Conservation (phyloP, 2,329 filamentous ascomycete species). For the Lasiodiplodia theobromae region DNA sequence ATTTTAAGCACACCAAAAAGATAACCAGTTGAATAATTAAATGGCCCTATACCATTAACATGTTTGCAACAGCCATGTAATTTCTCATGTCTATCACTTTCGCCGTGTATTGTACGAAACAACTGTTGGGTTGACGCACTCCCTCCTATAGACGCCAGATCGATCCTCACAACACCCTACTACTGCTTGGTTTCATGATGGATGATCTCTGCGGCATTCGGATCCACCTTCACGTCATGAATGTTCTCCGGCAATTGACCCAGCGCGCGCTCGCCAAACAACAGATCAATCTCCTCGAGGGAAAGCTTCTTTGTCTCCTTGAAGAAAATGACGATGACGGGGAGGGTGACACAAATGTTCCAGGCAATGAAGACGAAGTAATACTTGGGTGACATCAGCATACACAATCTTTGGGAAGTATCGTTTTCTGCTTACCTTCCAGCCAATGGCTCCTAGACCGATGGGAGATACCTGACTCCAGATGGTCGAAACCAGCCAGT, state of each 20-base stretch:
- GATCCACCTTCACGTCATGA: constrained; percentile 34
- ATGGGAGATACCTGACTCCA: constrained; percentile 66
- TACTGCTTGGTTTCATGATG: constrained; percentile 4
- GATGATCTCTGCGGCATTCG: constrained; percentile 1
- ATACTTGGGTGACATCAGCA: constrained; percentile 42
- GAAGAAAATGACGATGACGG: constrained; percentile 60
- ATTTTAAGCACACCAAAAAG: background rate
- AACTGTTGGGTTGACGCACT: background rate
- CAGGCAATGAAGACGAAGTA: constrained; percentile 66
- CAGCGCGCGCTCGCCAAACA: constrained; percentile 62
- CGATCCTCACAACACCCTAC: background rate
- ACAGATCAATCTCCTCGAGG: constrained; percentile 65
- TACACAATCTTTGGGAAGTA: background rate
- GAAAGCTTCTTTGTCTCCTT: constrained; percentile 61
- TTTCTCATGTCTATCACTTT: constrained; percentile 8
- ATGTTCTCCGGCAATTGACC: constrained; percentile 56
- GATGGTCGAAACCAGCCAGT: constrained; percentile 66
- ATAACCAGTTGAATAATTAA: background rate
- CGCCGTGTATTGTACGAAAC: background rate
- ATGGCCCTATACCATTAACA: background rate
- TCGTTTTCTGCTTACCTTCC: constrained; percentile 41
- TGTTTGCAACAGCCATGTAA: background rate
- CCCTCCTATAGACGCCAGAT: background rate
- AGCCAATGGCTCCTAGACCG: constrained; percentile 57
- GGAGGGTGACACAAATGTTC: constrained; percentile 53